Conservation (phyloP, 2,329 filamentous ascomycete genomes). For the Diplodia corticola region DNA sequence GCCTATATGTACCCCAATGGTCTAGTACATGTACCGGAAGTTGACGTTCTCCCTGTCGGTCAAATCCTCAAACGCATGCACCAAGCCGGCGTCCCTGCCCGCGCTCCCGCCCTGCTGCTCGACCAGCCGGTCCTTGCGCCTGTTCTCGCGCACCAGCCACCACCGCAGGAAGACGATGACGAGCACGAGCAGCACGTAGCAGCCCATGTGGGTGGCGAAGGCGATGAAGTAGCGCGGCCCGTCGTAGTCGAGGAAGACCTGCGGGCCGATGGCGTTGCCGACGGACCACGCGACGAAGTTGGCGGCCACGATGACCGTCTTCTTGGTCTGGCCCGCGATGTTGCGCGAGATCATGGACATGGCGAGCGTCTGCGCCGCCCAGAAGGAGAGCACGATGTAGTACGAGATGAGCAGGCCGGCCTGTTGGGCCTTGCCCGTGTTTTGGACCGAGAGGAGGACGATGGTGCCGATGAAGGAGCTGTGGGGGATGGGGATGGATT, state of each 20-base stretch:
- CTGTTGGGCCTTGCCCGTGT: conserved; percentile 58
- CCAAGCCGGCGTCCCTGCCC: conserved; percentile 44
- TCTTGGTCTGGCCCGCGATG: conserved; percentile 73
- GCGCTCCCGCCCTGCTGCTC: conserved; percentile 44
- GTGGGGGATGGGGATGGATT: not conserved
- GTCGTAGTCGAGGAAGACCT: conserved; percentile 63
- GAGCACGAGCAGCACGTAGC: conserved; percentile 62
- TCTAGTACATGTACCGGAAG: conserved; percentile 59
- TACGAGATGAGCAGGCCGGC: conserved; percentile 70
- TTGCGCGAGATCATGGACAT: conserved; percentile 70
- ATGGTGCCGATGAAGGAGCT: conserved; percentile 68
- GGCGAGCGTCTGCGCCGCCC: conserved; percentile 68
- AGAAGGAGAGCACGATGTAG: conserved; percentile 77
- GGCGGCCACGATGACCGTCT: conserved; percentile 64
- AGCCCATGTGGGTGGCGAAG: conserved; percentile 68
- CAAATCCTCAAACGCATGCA: conserved; percentile 63
- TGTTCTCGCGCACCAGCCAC: conserved; percentile 60
- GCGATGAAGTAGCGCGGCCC: conserved; percentile 68
- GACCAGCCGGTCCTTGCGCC: conserved; percentile 54
- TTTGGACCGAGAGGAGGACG: conserved; percentile 67
- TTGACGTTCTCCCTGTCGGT: conserved; percentile 63
- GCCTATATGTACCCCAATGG: not conserved
- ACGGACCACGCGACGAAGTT: conserved; percentile 71
- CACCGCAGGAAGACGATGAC: conserved; percentile 60
- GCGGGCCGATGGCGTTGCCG: conserved; percentile 67